Evolutionary conservation across 2,329 filamentous ascomycete species (phyloP).

Genomic region (Fonsecaea nubica): DNA sequence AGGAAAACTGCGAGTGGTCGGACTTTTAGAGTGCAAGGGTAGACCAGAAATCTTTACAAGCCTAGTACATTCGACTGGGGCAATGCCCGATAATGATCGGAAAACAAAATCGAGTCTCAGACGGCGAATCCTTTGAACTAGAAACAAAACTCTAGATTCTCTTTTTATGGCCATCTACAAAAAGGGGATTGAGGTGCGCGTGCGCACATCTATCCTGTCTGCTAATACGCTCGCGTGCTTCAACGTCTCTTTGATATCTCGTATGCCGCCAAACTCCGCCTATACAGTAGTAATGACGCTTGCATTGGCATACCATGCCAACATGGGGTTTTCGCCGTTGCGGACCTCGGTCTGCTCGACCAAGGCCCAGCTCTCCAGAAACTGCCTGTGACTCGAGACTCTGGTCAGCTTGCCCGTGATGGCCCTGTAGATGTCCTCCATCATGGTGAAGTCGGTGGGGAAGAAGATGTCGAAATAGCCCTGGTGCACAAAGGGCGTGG

Average conservation of each 20-base stretch:
- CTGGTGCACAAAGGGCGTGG: conserved; percentile 92
- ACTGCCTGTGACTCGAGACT: conserved; percentile 85
- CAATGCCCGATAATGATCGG: background rate
- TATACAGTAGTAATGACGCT: conserved; percentile 83
- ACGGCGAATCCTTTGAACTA: background rate
- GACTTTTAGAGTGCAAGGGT: conserved; percentile 74
- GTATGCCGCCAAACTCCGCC: background rate
- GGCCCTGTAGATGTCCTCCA: conserved; percentile 89
- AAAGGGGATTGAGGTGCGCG: background rate
- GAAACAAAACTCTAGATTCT: background rate
- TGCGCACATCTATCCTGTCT: background rate
- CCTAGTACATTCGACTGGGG: background rate
- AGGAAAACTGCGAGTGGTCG: conserved; percentile 96
- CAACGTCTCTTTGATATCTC: background rate
- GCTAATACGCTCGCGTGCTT: background rate
- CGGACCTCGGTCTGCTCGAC: conserved; percentile 86
- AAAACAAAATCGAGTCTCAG: background rate
- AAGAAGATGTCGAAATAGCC: conserved; percentile 99
- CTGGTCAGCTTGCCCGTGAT: conserved; percentile 90
- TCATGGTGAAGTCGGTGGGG: conserved; percentile 89
- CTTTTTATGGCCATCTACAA: background rate
- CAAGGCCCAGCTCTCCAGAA: conserved; percentile 87
- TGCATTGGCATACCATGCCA: conserved; percentile 95
- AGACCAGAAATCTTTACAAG: background rate
- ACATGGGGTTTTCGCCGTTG: conserved; percentile 89